Evolutionary conservation across 768 basidiomycete species (phyloP).

Genomic region (Thelephora aurantiotincta): DNA sequence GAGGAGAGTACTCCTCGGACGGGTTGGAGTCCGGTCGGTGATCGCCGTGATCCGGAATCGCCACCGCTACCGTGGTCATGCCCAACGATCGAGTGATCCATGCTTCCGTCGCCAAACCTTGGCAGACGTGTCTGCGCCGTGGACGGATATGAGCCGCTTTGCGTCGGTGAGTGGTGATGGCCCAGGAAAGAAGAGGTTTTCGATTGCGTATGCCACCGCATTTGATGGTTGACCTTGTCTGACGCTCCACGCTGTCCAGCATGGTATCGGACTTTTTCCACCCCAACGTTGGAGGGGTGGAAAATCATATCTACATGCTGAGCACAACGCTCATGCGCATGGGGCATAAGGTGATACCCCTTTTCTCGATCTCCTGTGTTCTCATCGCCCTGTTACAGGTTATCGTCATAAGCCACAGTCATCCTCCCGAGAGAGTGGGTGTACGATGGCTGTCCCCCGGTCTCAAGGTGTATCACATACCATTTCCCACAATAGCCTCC

Average conservation of each 20-base stretch:
- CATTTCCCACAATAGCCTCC: constrained; percentile 77
- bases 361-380: neutral
- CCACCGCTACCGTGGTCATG: no score
- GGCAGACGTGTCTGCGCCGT: no score
- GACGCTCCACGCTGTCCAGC: constrained; percentile 23
- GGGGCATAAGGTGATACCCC: constrained; percentile 63
- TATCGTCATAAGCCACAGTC: constrained; percentile 88
- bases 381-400: constrained; percentile 36
- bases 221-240: neutral
- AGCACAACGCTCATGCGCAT: constrained; percentile 65
- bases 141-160: no score
- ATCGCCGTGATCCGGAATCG: no score
- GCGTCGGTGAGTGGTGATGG: no score
- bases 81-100: no score
- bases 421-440: constrained; percentile 74
- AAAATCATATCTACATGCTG: constrained; percentile 92
- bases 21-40: no score
- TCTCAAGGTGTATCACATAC: constrained; percentile 91
- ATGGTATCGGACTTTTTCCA: constrained; percentile 98
- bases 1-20: no score
- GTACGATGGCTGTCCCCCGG: constrained; percentile 79
- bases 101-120: no score
- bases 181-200: neutral
- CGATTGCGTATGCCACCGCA: neutral
- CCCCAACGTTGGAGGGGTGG: constrained; percentile 89